These are phyloP conservation scores for Sambucus nigra DNA, from an alignment of 129 eudicot species.

Conservation along the genomic window DNA sequence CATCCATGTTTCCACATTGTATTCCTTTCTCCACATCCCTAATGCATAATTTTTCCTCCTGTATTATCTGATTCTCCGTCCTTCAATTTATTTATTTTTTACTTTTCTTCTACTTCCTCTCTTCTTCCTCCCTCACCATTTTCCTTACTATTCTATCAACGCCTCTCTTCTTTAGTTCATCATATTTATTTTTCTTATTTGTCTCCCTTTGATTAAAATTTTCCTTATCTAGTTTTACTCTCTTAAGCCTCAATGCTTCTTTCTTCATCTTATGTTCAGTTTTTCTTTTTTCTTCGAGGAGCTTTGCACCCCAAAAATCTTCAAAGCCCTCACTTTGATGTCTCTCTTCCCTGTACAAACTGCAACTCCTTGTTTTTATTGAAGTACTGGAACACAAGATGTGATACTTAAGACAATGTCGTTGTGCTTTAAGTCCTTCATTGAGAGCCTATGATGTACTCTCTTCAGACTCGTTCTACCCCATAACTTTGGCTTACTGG, in stretches of 20 bases:
- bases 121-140: constrained; percentile 87
- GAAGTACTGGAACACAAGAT: too few relatives aligned
- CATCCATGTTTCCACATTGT: constrained; percentile 23
- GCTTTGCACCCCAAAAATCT: constrained; percentile 94
- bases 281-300: constrained; percentile 59
- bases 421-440: too few relatives aligned
- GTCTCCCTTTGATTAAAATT: constrained; percentile 58
- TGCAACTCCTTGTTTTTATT: too few relatives aligned
- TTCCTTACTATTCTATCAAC: constrained; percentile 72
- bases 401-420: too few relatives aligned
- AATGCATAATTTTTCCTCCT: constrained; percentile 38
- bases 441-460: too few relatives aligned
- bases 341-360: constrained; percentile 80
- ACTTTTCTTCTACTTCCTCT: constrained; percentile 57
- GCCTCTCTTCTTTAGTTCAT: constrained; percentile 66
- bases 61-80: constrained; percentile 38
- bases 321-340: constrained; percentile 79
- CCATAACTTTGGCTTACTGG: too few relatives aligned
- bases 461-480: too few relatives aligned
- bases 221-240: constrained; percentile 67
- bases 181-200: constrained; percentile 51
- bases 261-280: constrained; percentile 73
- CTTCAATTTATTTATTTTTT: constrained; percentile 61
- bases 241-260: constrained; percentile 76
- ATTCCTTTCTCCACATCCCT: constrained; percentile 37